A percentile compares a stretch with the other conserved stretches of the same genome.
Conservation (phyloP, 495 filamentous ascomycete genomes). For the Neurospora cerealis region DNA sequence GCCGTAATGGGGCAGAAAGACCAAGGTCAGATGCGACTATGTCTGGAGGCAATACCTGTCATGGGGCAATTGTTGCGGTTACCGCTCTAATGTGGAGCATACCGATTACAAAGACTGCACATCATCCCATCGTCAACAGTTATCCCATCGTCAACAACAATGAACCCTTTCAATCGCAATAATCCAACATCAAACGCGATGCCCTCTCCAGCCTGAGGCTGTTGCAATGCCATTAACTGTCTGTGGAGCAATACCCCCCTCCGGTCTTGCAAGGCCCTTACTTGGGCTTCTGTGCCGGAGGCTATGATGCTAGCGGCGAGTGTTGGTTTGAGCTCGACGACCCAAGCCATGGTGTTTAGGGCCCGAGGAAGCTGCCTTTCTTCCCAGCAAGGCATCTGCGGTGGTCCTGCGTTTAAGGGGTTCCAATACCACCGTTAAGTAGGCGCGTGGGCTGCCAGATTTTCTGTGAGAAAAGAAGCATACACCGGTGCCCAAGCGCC, state of each 20-base stretch:
- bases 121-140: too few relatives aligned
- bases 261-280: too few relatives aligned
- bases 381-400: too few relatives aligned
- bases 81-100: not conserved
- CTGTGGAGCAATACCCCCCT: too few relatives aligned
- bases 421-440: conserved; percentile 54
- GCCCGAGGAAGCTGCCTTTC: conserved; percentile 61
- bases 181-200: too few relatives aligned
- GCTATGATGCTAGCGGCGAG: conserved; percentile 69
- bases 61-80: not conserved
- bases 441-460: conserved; percentile 62
- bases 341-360: conserved; percentile 62
- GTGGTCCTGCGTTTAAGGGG: too few relatives aligned
- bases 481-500: conserved; percentile 40
- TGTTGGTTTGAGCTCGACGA: not conserved
- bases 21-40: not conserved
- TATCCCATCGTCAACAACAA: too few relatives aligned
- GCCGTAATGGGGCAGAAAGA: not conserved
- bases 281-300: conserved; percentile 88
- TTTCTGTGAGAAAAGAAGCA: conserved; percentile 54
- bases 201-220: too few relatives aligned
- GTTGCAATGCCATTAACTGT: too few relatives aligned
- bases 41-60: not conserved
- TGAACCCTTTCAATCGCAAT: too few relatives aligned
- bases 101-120: too few relatives aligned